These are phyloP conservation scores for Tolypocladium album DNA, from an alignment of 2,329 filamentous ascomycete genomes.

Conservation along the genomic window DNA sequence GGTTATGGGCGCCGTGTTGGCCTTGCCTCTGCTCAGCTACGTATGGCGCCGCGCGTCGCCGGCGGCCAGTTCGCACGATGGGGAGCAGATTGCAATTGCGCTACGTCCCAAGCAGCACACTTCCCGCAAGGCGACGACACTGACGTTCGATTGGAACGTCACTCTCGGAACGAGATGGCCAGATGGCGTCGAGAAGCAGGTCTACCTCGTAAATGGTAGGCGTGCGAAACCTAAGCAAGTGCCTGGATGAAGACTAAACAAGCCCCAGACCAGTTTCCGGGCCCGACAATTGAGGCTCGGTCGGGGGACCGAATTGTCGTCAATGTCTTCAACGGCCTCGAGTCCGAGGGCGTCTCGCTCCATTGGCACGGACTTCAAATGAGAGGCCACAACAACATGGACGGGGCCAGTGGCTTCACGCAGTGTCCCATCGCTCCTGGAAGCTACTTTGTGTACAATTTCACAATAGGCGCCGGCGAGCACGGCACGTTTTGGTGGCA, in stretches of 20 bases:
- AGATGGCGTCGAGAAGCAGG: constrained; percentile 13
- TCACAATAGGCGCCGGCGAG: constrained; percentile 43
- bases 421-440: constrained; percentile 42
- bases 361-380: constrained; percentile 71
- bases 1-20: not conserved
- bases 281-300: constrained; percentile 58
- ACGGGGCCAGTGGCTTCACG: constrained; percentile 41
- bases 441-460: constrained; percentile 42
- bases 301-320: constrained; percentile 62
- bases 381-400: constrained; percentile 60
- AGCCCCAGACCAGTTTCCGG: constrained; percentile 46
- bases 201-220: constrained; percentile 14
- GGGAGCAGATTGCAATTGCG: constrained; percentile 7
- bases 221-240: not conserved
- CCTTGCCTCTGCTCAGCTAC: constrained; percentile 3
- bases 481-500: constrained; percentile 49
- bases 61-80: not conserved
- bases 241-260: not conserved
- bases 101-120: constrained; percentile 7
- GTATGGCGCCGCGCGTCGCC: not conserved
- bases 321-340: constrained; percentile 50
- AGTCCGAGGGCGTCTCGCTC: constrained; percentile 51
- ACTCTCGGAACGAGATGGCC: constrained; percentile 7
- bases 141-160: constrained; percentile 10
- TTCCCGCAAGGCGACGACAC: constrained; percentile 4